These are phyloP conservation scores for Cairneyella variabilis DNA, from an alignment of 495 filamentous ascomycete genomes.

Conservation along the genomic window DNA sequence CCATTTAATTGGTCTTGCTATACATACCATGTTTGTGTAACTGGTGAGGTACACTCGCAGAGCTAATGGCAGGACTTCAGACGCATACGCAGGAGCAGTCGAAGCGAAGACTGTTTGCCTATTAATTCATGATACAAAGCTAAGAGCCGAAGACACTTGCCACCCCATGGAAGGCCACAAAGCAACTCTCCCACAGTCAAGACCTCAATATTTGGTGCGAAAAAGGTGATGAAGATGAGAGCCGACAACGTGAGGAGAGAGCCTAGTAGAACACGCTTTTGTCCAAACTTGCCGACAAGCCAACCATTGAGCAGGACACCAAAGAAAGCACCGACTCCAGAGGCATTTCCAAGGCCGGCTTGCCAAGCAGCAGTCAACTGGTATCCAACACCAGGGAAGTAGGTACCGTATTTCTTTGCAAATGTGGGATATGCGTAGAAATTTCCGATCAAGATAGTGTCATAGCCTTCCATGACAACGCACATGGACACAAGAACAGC, in stretches of 20 bases:
- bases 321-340: slow-evolving; percentile 27
- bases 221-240: slow-evolving; percentile 55
- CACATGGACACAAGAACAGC: slow-evolving; percentile 53
- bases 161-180: slow-evolving; percentile 71
- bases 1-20: not conserved
- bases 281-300: slow-evolving; percentile 40
- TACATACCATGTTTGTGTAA: slow-evolving; percentile 41
- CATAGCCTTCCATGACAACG: slow-evolving; percentile 64
- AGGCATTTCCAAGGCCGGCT: slow-evolving; percentile 11
- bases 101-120: slow-evolving; percentile 53
- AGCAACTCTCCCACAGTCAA: slow-evolving; percentile 64
- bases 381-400: slow-evolving; percentile 41
- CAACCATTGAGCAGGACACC: slow-evolving; percentile 45
- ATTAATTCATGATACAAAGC: too few relatives aligned
- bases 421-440: slow-evolving; percentile 55
- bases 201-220: slow-evolving; percentile 54
- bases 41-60: slow-evolving; percentile 16
- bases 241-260: slow-evolving; percentile 44
- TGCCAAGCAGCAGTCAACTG: slow-evolving; percentile 35
- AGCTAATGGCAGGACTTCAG: slow-evolving; percentile 14
- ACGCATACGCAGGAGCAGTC: slow-evolving; percentile 45
- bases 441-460: slow-evolving; percentile 52
- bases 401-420: slow-evolving; percentile 60
- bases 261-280: slow-evolving; percentile 54
- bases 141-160: too few relatives aligned